These are phyloP conservation scores for Ceratonia siliqua DNA, from an alignment of 306 rosid genomes.

Conservation along the genomic window DNA sequence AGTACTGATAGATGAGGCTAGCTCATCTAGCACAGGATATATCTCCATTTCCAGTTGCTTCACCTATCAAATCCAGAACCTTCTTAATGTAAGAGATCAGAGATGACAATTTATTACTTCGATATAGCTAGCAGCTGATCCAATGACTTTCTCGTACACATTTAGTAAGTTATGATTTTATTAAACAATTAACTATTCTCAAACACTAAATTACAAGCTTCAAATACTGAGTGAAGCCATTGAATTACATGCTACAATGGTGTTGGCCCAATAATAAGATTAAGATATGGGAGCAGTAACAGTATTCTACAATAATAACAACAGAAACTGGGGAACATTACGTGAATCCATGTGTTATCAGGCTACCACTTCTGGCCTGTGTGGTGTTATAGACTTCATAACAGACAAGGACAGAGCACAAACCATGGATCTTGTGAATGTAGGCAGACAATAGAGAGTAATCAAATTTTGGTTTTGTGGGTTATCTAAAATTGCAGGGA, in stretches of 20 bases:
- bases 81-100: constrained; percentile 28
- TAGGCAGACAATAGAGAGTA: neutral
- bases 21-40: constrained; percentile 85
- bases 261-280: constrained; percentile 3
- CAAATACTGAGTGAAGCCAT: constrained; percentile 2
- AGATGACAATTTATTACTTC: constrained; percentile 26
- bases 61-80: constrained; percentile 57
- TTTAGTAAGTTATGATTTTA: too few species aligned
- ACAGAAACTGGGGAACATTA: neutral
- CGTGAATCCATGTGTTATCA: constrained; percentile 4
- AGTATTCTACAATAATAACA: neutral
- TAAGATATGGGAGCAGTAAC: constrained; percentile 2
- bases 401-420: neutral
- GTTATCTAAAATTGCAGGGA: constrained; percentile 12
- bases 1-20: constrained; percentile 74
- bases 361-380: neutral
- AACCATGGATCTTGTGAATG: constrained; percentile 1
- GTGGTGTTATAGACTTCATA: neutral
- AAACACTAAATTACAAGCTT: constrained; percentile 5
- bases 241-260: constrained; percentile 16
- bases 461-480: constrained; percentile 4
- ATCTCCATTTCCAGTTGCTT: constrained; percentile 73
- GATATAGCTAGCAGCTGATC: neutral
- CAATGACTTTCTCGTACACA: constrained; percentile 22
- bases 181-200: constrained; percentile 15